phyloP scores from a whole-genome alignment of 768 basidiomycete genomes.

The Cantharellus anzutake region DNA sequence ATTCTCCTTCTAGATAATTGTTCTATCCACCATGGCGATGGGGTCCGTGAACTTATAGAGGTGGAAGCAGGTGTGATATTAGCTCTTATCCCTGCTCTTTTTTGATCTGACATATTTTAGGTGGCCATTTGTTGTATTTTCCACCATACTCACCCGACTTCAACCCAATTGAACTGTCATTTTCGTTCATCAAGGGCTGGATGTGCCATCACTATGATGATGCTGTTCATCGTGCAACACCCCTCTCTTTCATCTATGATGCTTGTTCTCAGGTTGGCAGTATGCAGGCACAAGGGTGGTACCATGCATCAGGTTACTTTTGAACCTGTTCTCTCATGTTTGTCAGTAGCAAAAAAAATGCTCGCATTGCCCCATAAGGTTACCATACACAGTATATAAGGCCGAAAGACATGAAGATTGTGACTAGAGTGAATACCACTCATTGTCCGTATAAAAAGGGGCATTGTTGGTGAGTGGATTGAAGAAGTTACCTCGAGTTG shows the following conservation, averaged over 20 bases:
- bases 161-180: constrained; percentile 8
- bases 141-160: constrained; percentile 10
- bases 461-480: too few relatives aligned
- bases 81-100: neutral
- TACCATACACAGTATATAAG: too few relatives aligned
- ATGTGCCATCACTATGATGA: constrained; percentile 2
- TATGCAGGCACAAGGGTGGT: neutral
- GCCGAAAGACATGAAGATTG: too few relatives aligned
- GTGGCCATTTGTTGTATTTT: constrained; percentile 4
- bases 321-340: too few relatives aligned
- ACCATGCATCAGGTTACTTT: neutral
- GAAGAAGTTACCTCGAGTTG: too few relatives aligned
- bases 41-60: constrained; percentile 4
- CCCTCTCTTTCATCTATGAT: neutral
- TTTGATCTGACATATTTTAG: neutral
- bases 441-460: too few relatives aligned
- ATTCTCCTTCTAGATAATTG: constrained; percentile 9
- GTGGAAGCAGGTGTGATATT: neutral
- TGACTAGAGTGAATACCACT: too few relatives aligned
- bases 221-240: neutral
- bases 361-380: too few relatives aligned
- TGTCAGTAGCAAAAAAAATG: too few relatives aligned
- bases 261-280: neutral
- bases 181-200: constrained; percentile 5
- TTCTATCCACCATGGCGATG: neutral